Percentiles rank a stretch among this genome's conserved stretches.
phyloP scores from a whole-genome alignment of 192 early-diverging fungal genomes.

The Geranomyces michiganensis region DNA sequence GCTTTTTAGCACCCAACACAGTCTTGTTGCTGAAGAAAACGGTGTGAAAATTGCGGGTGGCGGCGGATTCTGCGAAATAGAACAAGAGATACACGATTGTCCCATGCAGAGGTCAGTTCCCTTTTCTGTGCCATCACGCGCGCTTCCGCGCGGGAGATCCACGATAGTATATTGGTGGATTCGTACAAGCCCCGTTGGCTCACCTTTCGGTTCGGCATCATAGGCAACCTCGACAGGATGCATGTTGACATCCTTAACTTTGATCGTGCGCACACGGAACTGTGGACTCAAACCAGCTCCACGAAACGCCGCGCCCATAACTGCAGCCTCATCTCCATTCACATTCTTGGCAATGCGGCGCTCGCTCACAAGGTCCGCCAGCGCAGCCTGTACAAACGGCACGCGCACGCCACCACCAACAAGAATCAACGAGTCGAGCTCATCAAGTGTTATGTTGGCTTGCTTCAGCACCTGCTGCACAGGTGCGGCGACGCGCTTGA shows the following conservation, averaged over 20 bases:
- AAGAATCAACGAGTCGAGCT: slow-evolving; percentile 87
- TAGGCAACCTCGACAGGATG: slow-evolving; percentile 71
- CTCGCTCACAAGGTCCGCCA: slow-evolving; percentile 73
- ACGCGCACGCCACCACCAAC: slow-evolving; percentile 92
- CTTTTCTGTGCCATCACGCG: too few species aligned
- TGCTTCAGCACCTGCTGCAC: slow-evolving; percentile 72
- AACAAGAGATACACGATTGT: slow-evolving; percentile 5
- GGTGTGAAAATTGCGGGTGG: slow-evolving; percentile 47
- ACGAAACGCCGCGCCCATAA: slow-evolving; percentile 85
- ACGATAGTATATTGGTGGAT: too few species aligned
- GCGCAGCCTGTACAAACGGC: slow-evolving; percentile 77
- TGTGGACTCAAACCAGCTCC: slow-evolving; percentile 82
- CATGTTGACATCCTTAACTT: slow-evolving; percentile 79
- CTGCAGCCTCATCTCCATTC: slow-evolving; percentile 95
- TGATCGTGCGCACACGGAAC: slow-evolving; percentile 86
- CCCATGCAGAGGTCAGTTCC: too few species aligned
- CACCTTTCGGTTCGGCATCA: slow-evolving; percentile 46
- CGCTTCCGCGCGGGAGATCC: too few species aligned
- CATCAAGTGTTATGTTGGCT: slow-evolving; percentile 45
- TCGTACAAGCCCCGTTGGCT: too few species aligned
- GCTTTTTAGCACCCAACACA: slow-evolving; percentile 77
- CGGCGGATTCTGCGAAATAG: slow-evolving; percentile 29
- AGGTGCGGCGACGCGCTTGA: slow-evolving; percentile 69
- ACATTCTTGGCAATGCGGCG: slow-evolving; percentile 91
- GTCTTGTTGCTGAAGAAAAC: slow-evolving; percentile 68